Evolutionary conservation across 1,139 yeast species (phyloP).

Genomic region (Saccharomyces pastorianus): DNA sequence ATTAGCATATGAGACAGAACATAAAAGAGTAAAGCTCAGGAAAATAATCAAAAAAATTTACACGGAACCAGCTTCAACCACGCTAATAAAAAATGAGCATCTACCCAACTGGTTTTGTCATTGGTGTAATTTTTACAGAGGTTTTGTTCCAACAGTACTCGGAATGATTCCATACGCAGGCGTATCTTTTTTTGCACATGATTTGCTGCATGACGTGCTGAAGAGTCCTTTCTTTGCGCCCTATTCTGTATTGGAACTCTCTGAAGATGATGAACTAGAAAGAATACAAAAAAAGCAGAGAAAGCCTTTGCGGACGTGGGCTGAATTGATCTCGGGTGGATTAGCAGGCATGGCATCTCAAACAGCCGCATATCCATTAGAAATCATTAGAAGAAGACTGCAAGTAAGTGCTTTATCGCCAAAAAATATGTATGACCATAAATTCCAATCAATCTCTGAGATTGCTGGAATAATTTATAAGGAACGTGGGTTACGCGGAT

Average conservation of each 20-base stretch:
- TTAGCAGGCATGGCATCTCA: conserved; percentile 90
- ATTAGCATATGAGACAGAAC: conserved; percentile 76
- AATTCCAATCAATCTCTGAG: conserved; percentile 40
- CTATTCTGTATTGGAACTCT: conserved; percentile 43
- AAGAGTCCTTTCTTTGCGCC: conserved; percentile 47
- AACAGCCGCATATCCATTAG: conserved; percentile 95
- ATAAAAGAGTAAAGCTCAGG: conserved; percentile 46
- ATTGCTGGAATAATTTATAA: conserved; percentile 44
- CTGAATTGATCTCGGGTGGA: conserved; percentile 91
- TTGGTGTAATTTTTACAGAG: conserved; percentile 75
- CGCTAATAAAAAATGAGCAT: conserved; percentile 22
- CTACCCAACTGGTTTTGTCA: conserved; percentile 33
- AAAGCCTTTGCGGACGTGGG: conserved; percentile 75
- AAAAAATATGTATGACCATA: conserved; percentile 35
- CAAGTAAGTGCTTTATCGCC: conserved; percentile 79
- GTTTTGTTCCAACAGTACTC: conserved; percentile 84
- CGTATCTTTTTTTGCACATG: conserved; percentile 91
- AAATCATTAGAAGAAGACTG: conserved; percentile 87
- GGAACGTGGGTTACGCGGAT: conserved; percentile 76
- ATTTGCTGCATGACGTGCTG: conserved; percentile 76
- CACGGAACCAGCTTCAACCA: conserved; percentile 47
- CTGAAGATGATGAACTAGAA: conserved; percentile 17
- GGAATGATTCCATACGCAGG: conserved; percentile 99
- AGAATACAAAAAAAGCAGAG: conserved; percentile 29
- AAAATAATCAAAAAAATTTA: conserved; percentile 51